Evolutionary conservation across 495 filamentous ascomycete genomes (phyloP).

Genomic region (Trichoderma gamsii): DNA sequence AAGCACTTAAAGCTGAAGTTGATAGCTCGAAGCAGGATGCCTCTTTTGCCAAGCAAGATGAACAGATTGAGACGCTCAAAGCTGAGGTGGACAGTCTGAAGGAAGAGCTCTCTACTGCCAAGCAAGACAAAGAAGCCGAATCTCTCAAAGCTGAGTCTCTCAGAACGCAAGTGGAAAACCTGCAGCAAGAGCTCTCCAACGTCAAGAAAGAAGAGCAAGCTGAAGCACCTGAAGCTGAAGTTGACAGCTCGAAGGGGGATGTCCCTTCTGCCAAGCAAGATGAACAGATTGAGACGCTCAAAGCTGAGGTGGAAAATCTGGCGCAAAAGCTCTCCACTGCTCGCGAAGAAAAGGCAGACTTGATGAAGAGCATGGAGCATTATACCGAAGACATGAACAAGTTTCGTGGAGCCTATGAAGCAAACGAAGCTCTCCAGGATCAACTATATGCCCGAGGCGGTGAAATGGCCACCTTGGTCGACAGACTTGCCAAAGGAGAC

Average conservation of each 20-base stretch:
- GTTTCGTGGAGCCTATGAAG: constrained; percentile 52
- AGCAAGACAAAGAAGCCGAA: constrained; percentile 56
- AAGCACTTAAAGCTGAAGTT: constrained; percentile 26
- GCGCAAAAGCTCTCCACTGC: constrained; percentile 41
- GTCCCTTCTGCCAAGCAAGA: constrained; percentile 17
- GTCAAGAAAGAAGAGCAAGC: constrained; percentile 68
- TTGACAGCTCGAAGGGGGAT: constrained; percentile 21
- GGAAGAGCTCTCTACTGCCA: constrained; percentile 42
- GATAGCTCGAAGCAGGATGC: constrained; percentile 18
- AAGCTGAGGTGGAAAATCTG: constrained; percentile 24
- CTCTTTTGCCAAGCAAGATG: constrained; percentile 20
- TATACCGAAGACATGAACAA: constrained; percentile 54
- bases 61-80: constrained; percentile 34
- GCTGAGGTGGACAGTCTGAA: constrained; percentile 27
- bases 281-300: constrained; percentile 35
- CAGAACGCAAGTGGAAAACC: constrained; percentile 25
- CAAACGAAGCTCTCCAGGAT: constrained; percentile 41
- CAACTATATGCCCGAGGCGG: constrained; percentile 44
- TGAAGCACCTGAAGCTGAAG: constrained; percentile 25
- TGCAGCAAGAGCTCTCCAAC: constrained; percentile 76
- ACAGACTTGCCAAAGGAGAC: constrained; percentile 45
- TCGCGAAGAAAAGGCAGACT: constrained; percentile 56
- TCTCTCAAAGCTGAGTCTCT: constrained; percentile 28
- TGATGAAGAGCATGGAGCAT: constrained; percentile 57
- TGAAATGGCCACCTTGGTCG: constrained; percentile 42